phyloP scores from a whole-genome alignment of 768 basidiomycete genomes.

The Termitomyces sp. region DNA sequence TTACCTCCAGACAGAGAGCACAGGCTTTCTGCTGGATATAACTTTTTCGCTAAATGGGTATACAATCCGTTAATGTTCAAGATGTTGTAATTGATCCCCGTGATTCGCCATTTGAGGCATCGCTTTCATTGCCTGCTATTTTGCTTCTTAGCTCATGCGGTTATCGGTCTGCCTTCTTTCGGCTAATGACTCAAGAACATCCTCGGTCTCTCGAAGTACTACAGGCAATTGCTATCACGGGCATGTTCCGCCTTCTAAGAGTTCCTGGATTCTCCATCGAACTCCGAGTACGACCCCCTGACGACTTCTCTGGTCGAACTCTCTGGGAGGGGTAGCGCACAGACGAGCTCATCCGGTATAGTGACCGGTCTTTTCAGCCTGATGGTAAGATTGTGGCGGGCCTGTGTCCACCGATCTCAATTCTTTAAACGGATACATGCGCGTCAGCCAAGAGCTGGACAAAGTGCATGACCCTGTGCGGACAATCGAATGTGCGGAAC shows the following conservation, averaged over 20 bases:
- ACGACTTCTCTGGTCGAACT: slow-evolving; percentile 52
- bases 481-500: slow-evolving; percentile 65
- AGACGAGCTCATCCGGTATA: slow-evolving; percentile 48
- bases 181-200: slow-evolving; percentile 59
- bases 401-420: slow-evolving; percentile 11
- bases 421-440: slow-evolving; percentile 57
- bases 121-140: slow-evolving; percentile 50
- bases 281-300: slow-evolving; percentile 42
- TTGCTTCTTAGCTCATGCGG: slow-evolving; percentile 50
- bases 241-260: slow-evolving; percentile 43
- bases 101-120: slow-evolving; percentile 40
- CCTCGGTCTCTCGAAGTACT: slow-evolving; percentile 58
- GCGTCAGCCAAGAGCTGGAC: slow-evolving; percentile 66
- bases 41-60: not conserved
- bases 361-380: slow-evolving; percentile 55
- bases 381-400: slow-evolving; percentile 38
- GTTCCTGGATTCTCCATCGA: slow-evolving; percentile 42
- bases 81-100: slow-evolving; percentile 52
- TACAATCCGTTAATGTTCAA: slow-evolving; percentile 14
- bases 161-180: slow-evolving; percentile 31
- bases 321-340: slow-evolving; percentile 54
- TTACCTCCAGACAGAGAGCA: slow-evolving; percentile 38
- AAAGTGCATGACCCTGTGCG: slow-evolving; percentile 63
- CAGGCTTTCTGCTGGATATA: slow-evolving; percentile 30
- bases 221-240: slow-evolving; percentile 42